Base-by-base conservation (phyloP, 106 monocot species). In the Narthecium ossifragum region DNA sequence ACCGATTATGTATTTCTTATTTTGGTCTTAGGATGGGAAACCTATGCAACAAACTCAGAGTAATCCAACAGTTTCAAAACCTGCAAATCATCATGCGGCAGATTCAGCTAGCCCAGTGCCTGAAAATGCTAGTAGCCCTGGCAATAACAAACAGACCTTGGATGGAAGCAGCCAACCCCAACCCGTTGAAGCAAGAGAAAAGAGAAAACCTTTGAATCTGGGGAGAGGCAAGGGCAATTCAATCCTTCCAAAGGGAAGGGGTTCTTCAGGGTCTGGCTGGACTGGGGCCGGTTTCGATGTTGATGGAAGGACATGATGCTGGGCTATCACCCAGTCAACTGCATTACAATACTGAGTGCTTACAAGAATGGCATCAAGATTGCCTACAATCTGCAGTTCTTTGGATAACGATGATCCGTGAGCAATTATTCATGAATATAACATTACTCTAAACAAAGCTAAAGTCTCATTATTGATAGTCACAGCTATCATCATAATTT, bases 271-370 rank as follows among this genome's bases (percentile, higher is more conserved):
- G 21, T 58, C 90, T 63, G 91, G 91, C 31, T 99, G 98, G 98
- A 99, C 91, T 26, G 98, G 98, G n/a, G 79, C 98, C 61, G 98
- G 98, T 5, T 99, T 99, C 60, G 89, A 89, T 70, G 85, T 85
- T 22, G 92, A 92, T 62, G 33, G 67, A 18, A 64, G 80, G 37
- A 49, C 60, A 34, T 85, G 68, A 82, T 56, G 3, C 1, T 23
- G 62, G 43, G 43, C 43, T 43, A 43, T 43, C 43, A 43, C 17
- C 14, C 43, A 43, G 4, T 3, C 0, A 18, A 43, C 43, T 43
- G 10, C 18, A 18, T 6, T 43, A 18, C 10, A 18, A 18, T 17
- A 17, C n/a, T n/a, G n/a, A n/a, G n/a, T n/a, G n/a, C n/a, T n/a
- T n/a, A n/a, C 12, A 43, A 18, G 43, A 6, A 43, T 43, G 17